phyloP scores from a whole-genome alignment of 2,329 filamentous ascomycete species.

The Biscogniauxia sp. region DNA sequence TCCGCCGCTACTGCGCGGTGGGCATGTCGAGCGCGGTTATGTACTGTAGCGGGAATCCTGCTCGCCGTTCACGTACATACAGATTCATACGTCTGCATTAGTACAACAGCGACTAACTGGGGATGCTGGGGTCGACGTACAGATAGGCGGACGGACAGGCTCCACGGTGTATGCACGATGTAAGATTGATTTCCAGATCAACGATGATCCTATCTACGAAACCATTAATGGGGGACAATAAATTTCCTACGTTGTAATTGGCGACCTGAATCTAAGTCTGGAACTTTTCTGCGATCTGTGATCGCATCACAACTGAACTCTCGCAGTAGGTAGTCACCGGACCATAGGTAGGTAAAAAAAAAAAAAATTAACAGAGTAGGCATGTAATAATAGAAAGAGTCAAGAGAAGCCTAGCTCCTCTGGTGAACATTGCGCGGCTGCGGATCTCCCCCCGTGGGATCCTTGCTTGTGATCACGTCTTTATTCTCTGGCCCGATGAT shows the following conservation, averaged over 20 bases:
- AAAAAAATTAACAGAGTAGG: too few relatives aligned
- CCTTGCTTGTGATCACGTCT: slow-evolving; percentile 24
- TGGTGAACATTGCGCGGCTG: slow-evolving; percentile 1
- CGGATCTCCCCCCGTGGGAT: slow-evolving; percentile 10
- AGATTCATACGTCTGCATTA: slow-evolving; percentile 23
- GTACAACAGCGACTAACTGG: slow-evolving; percentile 23
- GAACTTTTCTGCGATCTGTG: slow-evolving; percentile 3
- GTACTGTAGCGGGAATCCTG: slow-evolving; percentile 30
- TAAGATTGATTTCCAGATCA: slow-evolving; percentile 32
- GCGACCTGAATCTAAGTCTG: slow-evolving; percentile 5
- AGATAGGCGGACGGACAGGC: slow-evolving; percentile 21
- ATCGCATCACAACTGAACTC: slow-evolving; percentile 6
- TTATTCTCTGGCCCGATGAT: slow-evolving; percentile 15
- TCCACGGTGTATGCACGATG: slow-evolving; percentile 33
- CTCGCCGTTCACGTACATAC: slow-evolving; percentile 26
- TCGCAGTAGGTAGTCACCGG: neutral
- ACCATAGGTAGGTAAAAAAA: slow-evolving; percentile 8
- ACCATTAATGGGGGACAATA: slow-evolving; percentile 1
- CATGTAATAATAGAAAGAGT: neutral
- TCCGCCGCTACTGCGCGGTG: slow-evolving; percentile 25
- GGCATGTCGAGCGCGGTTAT: slow-evolving; percentile 34
- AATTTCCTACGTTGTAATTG: slow-evolving; percentile 9
- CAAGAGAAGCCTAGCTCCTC: neutral
- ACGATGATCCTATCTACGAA: slow-evolving; percentile 24
- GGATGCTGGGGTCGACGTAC: slow-evolving; percentile 21